phyloP scores from a whole-genome alignment of 768 basidiomycete genomes.

The Termitomyces sp. region DNA sequence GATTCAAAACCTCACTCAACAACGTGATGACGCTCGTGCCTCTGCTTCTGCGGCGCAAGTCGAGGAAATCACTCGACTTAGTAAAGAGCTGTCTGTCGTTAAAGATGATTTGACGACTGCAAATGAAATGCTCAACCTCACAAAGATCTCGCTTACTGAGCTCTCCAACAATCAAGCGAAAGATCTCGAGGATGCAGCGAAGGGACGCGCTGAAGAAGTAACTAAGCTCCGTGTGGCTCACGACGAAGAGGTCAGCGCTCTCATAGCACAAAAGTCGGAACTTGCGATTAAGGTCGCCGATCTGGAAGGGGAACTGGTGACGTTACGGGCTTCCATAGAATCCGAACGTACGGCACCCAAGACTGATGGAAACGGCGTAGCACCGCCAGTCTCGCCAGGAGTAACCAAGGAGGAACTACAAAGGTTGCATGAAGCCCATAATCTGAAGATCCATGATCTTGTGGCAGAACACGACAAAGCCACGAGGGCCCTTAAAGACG shows the following conservation, averaged over 20 bases:
- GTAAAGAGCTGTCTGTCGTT: constrained; percentile 50
- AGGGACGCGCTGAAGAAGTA: constrained; percentile 63
- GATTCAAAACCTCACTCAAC: constrained; percentile 47
- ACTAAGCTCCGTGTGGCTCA: constrained; percentile 53
- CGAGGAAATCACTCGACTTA: constrained; percentile 49
- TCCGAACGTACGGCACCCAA: constrained; percentile 46
- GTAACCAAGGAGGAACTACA: constrained; percentile 76
- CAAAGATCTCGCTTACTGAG: constrained; percentile 65
- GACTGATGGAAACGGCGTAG: constrained; percentile 43
- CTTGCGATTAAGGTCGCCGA: constrained; percentile 61
- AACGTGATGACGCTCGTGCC: constrained; percentile 59
- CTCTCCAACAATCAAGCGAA: constrained; percentile 62
- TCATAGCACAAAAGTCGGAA: constrained; percentile 58
- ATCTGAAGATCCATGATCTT: constrained; percentile 70
- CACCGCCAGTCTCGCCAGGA: constrained; percentile 34
- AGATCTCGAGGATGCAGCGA: constrained; percentile 75
- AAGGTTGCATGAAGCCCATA: constrained; percentile 79
- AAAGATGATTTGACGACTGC: constrained; percentile 66
- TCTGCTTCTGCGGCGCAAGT: constrained; percentile 44
- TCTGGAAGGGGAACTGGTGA: constrained; percentile 72
- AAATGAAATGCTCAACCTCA: constrained; percentile 60
- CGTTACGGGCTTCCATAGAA: constrained; percentile 48
- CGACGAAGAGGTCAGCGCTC: constrained; percentile 50
- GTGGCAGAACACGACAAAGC: constrained; percentile 61
- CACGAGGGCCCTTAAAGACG: constrained; percentile 43